Evolutionary conservation across 2,329 filamentous ascomycete species (phyloP), one percentile per base, ranked within the genome.

Genomic region (Pseudopyricularia javanii): DNA sequence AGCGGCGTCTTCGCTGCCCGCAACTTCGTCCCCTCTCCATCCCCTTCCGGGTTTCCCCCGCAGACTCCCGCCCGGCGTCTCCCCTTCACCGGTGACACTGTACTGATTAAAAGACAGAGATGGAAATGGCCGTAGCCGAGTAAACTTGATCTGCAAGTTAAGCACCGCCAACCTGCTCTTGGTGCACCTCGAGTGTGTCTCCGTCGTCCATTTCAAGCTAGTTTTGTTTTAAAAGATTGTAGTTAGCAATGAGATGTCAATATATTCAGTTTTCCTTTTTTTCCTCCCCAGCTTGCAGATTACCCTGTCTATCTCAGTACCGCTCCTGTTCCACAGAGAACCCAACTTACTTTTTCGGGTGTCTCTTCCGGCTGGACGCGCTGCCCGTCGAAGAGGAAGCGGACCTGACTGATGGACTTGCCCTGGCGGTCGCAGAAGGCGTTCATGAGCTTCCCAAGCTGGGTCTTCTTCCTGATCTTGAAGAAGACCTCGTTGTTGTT

Each of bases 401-500:
- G 85, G 48, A 97, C 91, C 5, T 88, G 91, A 33, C 75, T 80
- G 7, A 84, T 73, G 33, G 85, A 82, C 75, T 97, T 97, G 62
- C 93, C 93, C 68, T 96, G 91, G 24, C 93, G 82, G 60, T 97
- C 91, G 70, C 93, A 98, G 69, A 97, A 98, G 20, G 93, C 93
- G 56, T 89, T 86, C 93, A 98, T 98, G 53, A 98, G 77, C 76
- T 98, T 98, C 73, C 95, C 93, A 1, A 98, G 80, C 68, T 90
- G 88, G 1, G 93, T 98, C 22, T 86, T 90, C 35, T 91, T 82
- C 84, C 98, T 98, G 74, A 98, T 98, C 78, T 98, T 98, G 78
- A 98, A 98, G 70, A 97, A 98, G 62, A 98, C 91, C 68, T 98
- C 93, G 68, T 98, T 98, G 74, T 96, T 96, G 74, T 95, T 96